Evolutionary conservation across 2,329 filamentous ascomycete genomes (phyloP), one percentile per base, ranked within the genome.

Genomic region (Ustilaginoidea virens): DNA sequence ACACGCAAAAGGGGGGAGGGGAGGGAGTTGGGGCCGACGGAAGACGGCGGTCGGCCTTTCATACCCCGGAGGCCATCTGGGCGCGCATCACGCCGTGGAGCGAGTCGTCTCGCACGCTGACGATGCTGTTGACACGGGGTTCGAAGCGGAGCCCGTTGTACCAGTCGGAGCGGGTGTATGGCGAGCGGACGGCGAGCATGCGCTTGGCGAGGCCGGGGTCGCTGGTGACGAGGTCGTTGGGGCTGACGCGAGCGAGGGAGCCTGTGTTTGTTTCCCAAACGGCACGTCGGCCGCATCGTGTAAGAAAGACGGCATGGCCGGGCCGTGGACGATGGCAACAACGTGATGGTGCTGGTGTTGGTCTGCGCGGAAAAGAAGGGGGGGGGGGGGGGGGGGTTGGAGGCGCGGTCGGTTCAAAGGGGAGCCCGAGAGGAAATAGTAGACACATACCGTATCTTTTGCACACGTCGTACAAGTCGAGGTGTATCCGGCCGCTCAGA

Each of bases 71-170:
- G 5, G 60, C 55, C 53, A 70, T 60, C 37, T 66, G 63, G 10
- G 58, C 53, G 10, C 56, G 51, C 19, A 63, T 41, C 41, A 45
- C 42, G 62, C 37, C 13, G 14, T 33, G 67, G 13, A 51, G 45
- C 11, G 48, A 47, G 30, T 61, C 60, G 36, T 71, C 55, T 17
- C 55, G 52, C 17, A 60, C 55, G 3, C 60, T 63, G 31, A 70
- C 55, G 12, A 65, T 52, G 37, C 61, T 66, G 42, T 69, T 58
- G 12, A 53, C 50, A 23, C 58, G 49, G 0, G 62, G 59, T 34
- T 70, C 59, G 34, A 73, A 48, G 9, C 58, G 55, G 34, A 67
- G 49, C 2, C 55, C 58, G 31, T 60, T 54, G 39, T 66, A 66
- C 56, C 57, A 66, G 9, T 36, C 37, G 2, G 45, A 43, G 2